A percentile compares a stretch with the other conserved stretches of the same genome.
phyloP scores from a whole-genome alignment of 2,329 filamentous ascomycete species.

The Fusarium falciforme region DNA sequence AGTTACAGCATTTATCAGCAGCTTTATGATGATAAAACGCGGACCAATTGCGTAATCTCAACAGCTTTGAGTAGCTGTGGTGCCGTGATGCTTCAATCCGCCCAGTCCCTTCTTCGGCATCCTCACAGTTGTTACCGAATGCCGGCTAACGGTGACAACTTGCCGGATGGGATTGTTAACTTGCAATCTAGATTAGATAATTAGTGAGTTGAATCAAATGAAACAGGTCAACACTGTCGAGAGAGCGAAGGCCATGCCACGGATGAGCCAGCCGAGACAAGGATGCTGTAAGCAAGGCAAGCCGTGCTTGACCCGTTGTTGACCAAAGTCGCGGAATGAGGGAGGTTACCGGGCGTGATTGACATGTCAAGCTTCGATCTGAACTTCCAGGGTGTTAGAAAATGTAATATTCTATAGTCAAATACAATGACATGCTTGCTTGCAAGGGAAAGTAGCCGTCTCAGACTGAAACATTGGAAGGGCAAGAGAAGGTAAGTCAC shows the following conservation, averaged over 20 bases:
- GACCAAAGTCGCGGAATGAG: neutral
- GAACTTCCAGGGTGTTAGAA: neutral
- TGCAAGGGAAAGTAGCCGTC: neutral
- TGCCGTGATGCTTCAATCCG: neutral
- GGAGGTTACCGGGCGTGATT: neutral
- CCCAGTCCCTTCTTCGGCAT: neutral
- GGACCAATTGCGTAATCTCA: rapidly evolving
- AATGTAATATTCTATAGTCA: neutral
- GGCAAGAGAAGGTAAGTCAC: neutral
- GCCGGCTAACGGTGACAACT: neutral
- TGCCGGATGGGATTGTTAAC: neutral
- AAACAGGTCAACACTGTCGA: neutral
- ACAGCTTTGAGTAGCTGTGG: neutral
- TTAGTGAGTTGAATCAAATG: neutral
- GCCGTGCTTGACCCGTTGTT: neutral
- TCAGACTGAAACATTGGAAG: neutral
- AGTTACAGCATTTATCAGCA: neutral
- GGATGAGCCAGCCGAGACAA: neutral
- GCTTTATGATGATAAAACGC: too few relatives aligned
- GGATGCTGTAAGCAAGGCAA: neutral
- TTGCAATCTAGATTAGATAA: neutral
- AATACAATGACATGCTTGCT: neutral
- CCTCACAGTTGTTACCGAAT: neutral
- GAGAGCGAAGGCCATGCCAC: neutral
- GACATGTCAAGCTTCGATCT: neutral